Base-by-base conservation (phyloP, 257 asterid genomes). In the Plantago elongata region DNA sequence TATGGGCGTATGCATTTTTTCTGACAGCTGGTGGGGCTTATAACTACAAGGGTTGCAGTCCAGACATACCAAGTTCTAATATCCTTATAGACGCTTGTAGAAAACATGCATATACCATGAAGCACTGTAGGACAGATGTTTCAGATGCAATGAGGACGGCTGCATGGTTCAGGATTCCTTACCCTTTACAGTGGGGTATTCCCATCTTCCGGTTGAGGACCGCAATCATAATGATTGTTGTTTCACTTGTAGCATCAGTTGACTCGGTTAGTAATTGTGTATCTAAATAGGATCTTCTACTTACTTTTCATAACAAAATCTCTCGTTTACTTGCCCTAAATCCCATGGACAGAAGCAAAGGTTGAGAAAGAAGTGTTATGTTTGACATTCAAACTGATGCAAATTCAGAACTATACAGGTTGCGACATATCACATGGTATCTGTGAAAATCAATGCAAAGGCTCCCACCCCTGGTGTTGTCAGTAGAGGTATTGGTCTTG, bases 11-110 rank as follows among this genome's bases (percentile, higher is more conserved):
- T 65, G 97, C 99, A 9, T 84, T 89, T 78, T 87, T 89, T 57
- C 79, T 93, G 74, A 93, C 99, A 8, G 86, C 97, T 63, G 94
- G 97, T 13, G 99, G 99, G 64, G 99, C 96, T 29, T 93, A 93
- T 72, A 89, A 89, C 76, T 87, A 74, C 63, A 85, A 83, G 78
- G 99, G 97, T 45, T 93, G 99, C 81, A 82, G 82, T 52, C 71
- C 94, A 0, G 79, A 83, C 75, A 75, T 93, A 70, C 97, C 99
- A 15, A 83, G 84, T 71, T 93, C 99, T 42, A 93, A 93, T 64
- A 87, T 93, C 69, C 93, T 93, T 49, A 75, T 75, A 9, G 90
- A 87, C 74, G 77, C 92, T 74, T 93, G 99, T 61, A 75, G 79
- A 71, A 84, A 66, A 81, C 99, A 93, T 69, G 96, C 94, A 66